Base-by-base conservation (phyloP, 179 eudicot genomes). In the Carnegiea gigantea region DNA sequence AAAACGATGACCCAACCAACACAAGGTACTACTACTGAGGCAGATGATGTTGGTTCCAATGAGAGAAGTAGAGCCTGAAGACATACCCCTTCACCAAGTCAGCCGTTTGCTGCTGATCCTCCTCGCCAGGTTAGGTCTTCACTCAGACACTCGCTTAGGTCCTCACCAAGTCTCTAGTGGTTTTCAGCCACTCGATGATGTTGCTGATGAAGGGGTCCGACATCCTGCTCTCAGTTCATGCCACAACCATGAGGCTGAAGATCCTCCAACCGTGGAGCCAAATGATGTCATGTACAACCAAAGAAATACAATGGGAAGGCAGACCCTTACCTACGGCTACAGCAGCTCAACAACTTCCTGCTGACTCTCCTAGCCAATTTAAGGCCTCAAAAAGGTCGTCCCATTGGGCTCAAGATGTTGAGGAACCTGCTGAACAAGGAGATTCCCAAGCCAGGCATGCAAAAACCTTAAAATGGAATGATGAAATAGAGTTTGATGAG, bases 401-500 rank as follows among this genome's bases (percentile, higher is more conserved):
- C 44, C 15, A 23, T 85, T 33, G 76, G 79, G 77, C 51, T 23
- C 67, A 77, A 33, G 88, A 77, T 64, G 79, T 15, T 80, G 88
- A 57, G 13, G 83, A 85, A 54, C 88, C 79, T 43, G 70, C 10
- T 51, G 79, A 77, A 24, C 79, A 51, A 24, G 79, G 72, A 40
- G 15, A 77, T 18, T 72, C 79, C 30, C n/a, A 36, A 33, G 78
- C 33, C 15, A 38, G 48, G 23, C 40, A 43, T 77, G 68, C 87
- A 79, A 77, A 80, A 51, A 38, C 60, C 44, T 53, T 40, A 36
- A 80, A 65, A 5, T 83, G 88, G 85, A 79, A 46, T 65, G 82
- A 77, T 77, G 85, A 83, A 38, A 80, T 85, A 73, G 75, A 77
- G 28, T 85, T 85, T 77, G 88, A 85, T 77, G 88, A 85, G 24